Evolutionary conservation across 202 grass and related monocot species (phyloP).

Genomic region (Musa balbisiana): DNA sequence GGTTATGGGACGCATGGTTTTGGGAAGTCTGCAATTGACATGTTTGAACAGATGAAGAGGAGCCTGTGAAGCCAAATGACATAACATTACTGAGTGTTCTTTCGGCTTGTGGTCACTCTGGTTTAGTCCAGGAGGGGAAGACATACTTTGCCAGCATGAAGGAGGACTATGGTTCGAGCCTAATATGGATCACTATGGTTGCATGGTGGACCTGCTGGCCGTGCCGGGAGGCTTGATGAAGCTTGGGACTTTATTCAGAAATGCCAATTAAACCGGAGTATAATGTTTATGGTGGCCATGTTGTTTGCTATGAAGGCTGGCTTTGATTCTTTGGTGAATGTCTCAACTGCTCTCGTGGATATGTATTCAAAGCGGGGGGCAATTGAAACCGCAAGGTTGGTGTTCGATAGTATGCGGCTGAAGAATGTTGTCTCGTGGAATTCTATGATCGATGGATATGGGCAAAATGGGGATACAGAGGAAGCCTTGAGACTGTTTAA

Average conservation of each 20-base stretch:
- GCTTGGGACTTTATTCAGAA: conserved; percentile 66
- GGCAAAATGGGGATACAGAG: conserved; percentile 36
- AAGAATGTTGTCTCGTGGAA: conserved; percentile 77
- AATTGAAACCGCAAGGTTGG: conserved; percentile 14
- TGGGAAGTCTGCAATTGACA: conserved; percentile 9
- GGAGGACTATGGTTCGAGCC: conserved; percentile 42
- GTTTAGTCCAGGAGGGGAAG: conserved; percentile 18
- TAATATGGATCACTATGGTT: conserved; percentile 64
- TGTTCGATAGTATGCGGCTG: conserved; percentile 46
- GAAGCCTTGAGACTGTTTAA: conserved; percentile 54
- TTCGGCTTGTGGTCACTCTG: conserved; percentile 25
- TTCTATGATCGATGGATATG: conserved; percentile 63
- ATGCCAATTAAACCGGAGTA: conserved; percentile 62
- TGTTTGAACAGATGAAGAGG: conserved; percentile 29
- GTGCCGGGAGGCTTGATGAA: conserved; percentile 64
- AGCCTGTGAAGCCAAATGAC: conserved; percentile 21
- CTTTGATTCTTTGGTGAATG: conserved; percentile 43
- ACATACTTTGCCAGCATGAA: conserved; percentile 26
- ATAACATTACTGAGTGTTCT: conserved; percentile 21
- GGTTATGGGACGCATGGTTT: conserved; percentile 60
- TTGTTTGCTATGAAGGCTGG: conserved; percentile 39
- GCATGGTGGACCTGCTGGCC: conserved; percentile 76
- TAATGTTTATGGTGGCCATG: conserved; percentile 64
- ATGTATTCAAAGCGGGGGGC: conserved; percentile 56
- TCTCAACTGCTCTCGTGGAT: conserved; percentile 63